phyloP scores from a whole-genome alignment of 805 yeast species.

The Candida arabinofermentans region DNA sequence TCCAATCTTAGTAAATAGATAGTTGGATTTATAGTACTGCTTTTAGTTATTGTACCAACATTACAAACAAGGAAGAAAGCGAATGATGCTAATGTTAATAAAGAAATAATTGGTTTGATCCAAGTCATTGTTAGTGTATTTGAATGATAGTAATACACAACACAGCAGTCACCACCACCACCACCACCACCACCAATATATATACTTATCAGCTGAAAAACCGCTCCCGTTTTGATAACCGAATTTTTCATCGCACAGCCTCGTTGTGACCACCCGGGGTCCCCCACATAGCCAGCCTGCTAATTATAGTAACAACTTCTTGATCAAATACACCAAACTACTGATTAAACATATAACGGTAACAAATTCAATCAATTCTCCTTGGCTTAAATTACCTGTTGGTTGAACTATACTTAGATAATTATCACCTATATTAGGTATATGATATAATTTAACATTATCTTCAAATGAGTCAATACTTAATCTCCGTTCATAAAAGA shows the following conservation, averaged over 20 bases:
- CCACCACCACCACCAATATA: too few relatives aligned
- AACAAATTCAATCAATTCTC: neutral
- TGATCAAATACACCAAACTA: neutral
- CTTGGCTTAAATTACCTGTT: neutral
- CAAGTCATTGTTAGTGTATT: too few relatives aligned
- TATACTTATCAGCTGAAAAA: too few relatives aligned
- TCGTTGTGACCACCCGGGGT: too few relatives aligned
- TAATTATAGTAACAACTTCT: neutral
- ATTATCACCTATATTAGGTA: slow-evolving; percentile 3
- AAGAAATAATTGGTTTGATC: too few relatives aligned
- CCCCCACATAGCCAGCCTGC: neutral
- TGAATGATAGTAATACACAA: too few relatives aligned
- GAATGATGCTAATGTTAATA: neutral
- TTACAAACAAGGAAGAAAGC: neutral
- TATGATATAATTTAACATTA: slow-evolving; percentile 12
- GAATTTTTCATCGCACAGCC: too few relatives aligned
- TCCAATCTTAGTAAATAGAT: neutral
- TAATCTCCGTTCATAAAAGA: slow-evolving; percentile 21
- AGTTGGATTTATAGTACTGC: neutral
- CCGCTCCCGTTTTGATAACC: too few relatives aligned
- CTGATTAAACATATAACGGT: neutral
- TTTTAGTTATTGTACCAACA: neutral
- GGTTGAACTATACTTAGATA: neutral
- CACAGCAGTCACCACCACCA: too few relatives aligned
- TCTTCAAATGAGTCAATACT: slow-evolving; percentile 15